Conservation (phyloP, 441 rosid species). For the Iberis amara region DNA sequence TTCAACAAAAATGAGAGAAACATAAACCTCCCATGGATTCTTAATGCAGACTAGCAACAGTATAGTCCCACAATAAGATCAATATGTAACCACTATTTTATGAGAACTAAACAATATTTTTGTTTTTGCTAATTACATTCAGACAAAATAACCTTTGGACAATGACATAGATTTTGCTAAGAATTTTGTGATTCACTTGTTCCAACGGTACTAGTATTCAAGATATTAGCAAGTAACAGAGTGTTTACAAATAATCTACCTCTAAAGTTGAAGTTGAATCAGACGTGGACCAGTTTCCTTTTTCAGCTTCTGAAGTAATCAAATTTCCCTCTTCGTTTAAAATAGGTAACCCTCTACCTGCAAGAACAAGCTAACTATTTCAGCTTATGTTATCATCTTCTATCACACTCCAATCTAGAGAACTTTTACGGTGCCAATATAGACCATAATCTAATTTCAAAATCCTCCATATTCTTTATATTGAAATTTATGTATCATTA, state of each 20-base stretch:
- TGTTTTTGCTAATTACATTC: neutral
- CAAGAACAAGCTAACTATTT: constrained; percentile 16
- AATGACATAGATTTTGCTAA: neutral
- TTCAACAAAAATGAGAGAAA: constrained; percentile 1
- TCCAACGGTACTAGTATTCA: neutral
- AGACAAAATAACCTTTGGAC: neutral
- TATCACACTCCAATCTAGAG: neutral
- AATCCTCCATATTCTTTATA: neutral
- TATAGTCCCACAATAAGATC: constrained; percentile 2
- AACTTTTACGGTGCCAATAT: neutral
- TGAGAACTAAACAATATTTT: neutral
- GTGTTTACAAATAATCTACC: constrained; percentile 37
- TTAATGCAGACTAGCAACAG: neutral
- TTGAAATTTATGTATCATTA: neutral
- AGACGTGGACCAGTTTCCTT: constrained; percentile 46
- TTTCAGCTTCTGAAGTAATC: constrained; percentile 48
- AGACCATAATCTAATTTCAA: neutral
- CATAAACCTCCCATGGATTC: too few species aligned
- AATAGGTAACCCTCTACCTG: constrained; percentile 77
- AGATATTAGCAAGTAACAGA: neutral
- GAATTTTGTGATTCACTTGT: constrained; percentile 1
- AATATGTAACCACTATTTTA: constrained; percentile 1
- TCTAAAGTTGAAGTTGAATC: constrained; percentile 53
- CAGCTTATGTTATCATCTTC: neutral
- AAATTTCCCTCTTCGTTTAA: constrained; percentile 81